These are phyloP conservation scores for Rhizopus stolonifer DNA, from an alignment of 371 early-diverging fungal genomes.

Conservation along the genomic window DNA sequence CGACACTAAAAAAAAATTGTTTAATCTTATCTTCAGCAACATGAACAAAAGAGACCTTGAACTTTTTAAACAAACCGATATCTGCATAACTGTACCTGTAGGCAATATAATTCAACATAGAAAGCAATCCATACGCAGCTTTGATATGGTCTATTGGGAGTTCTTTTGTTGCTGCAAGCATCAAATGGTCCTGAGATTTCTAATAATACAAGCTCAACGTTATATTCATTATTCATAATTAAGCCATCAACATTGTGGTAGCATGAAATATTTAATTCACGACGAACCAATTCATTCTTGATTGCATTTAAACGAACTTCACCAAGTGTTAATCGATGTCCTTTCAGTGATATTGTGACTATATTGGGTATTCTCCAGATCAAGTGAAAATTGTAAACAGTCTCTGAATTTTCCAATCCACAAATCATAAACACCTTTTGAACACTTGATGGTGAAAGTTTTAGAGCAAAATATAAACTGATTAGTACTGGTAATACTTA, in stretches of 20 bases:
- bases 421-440: background rate
- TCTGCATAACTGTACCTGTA: conserved; percentile 3
- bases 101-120: background rate
- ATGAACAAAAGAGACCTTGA: conserved; percentile 8
- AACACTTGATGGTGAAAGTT: conserved; percentile 2
- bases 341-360: background rate
- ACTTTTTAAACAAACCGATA: conserved; percentile 3
- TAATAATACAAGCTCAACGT: conserved; percentile 1
- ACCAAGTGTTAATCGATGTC: background rate
- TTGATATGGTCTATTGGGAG: background rate
- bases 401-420: background rate
- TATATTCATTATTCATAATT: conserved; percentile 1
- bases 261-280: background rate
- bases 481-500: conserved; percentile 1
- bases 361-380: conserved; percentile 4
- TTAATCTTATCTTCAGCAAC: conserved; percentile 3
- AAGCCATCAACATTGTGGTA: conserved; percentile 6
- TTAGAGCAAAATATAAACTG: background rate
- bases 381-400: conserved; percentile 1
- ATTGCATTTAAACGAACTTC: conserved; percentile 9
- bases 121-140: conserved; percentile 3
- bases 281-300: conserved; percentile 1
- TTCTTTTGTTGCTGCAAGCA: conserved; percentile 1
- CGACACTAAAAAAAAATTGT: no score
- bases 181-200: conserved; percentile 20